These are phyloP conservation scores for Lenwebbia sp. DNA, from an alignment of 345 rosid genomes.

Conservation along the genomic window DNA sequence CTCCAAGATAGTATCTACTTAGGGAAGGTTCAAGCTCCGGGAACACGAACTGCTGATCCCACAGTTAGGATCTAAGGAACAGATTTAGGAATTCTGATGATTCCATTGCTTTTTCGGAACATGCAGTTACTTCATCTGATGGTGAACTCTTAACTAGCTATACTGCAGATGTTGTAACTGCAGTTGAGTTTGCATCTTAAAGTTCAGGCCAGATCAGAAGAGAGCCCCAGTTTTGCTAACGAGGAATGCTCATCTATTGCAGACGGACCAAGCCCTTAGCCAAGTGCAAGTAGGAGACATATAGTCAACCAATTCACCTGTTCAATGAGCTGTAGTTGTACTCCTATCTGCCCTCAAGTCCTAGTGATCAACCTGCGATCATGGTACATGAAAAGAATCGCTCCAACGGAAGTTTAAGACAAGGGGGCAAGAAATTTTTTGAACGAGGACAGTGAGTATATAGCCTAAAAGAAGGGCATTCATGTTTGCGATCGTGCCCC, in stretches of 20 bases:
- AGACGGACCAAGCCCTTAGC: neutral
- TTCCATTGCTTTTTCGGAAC: neutral
- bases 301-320: neutral
- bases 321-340: neutral
- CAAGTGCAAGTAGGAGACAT: neutral
- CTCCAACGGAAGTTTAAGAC: neutral
- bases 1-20: neutral
- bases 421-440: neutral
- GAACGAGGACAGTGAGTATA: neutral
- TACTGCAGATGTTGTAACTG: neutral
- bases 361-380: neutral
- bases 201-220: neutral
- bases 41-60: neutral
- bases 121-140: neutral
- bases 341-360: neutral
- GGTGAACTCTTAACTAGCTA: neutral
- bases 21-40: neutral
- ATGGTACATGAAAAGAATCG: neutral
- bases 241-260: neutral
- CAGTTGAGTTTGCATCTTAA: neutral
- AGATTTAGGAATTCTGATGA: neutral
- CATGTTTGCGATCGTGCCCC: neutral
- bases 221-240: neutral
- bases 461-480: neutral
- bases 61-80: neutral